phyloP scores from a whole-genome alignment of 2,329 filamentous ascomycete species.

The Talaromyces sp. region DNA sequence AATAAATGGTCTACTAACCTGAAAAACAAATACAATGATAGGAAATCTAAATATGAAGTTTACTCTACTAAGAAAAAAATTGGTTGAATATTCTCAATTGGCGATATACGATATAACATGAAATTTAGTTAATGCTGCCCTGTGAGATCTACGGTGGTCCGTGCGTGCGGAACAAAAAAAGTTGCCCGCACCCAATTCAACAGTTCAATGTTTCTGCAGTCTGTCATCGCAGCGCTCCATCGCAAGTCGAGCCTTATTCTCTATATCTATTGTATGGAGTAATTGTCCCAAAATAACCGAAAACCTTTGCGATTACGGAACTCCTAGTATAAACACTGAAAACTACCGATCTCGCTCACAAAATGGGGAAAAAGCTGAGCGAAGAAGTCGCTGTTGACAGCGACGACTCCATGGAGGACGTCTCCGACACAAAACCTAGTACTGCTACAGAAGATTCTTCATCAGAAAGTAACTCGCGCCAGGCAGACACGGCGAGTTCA shows the following conservation, averaged over 20 bases:
- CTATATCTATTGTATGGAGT: background rate
- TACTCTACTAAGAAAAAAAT: too few species aligned
- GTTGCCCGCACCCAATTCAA: constrained; percentile 15
- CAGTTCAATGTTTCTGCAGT: background rate
- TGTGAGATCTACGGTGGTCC: background rate
- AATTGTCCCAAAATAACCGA: background rate
- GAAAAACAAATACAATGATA: too few species aligned
- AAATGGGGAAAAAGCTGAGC: constrained; percentile 17
- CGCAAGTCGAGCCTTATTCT: background rate
- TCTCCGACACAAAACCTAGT: constrained; percentile 17
- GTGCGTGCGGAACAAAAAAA: constrained; percentile 33
- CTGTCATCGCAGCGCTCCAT: background rate
- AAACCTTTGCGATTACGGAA: background rate
- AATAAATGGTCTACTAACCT: too few species aligned
- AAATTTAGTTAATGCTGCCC: too few species aligned
- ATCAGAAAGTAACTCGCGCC: background rate
- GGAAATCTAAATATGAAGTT: too few species aligned
- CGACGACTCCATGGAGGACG: constrained; percentile 20
- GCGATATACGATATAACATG: too few species aligned
- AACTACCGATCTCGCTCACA: background rate
- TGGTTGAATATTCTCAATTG: too few species aligned
- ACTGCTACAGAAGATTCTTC: constrained; percentile 8
- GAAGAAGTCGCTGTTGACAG: constrained; percentile 21
- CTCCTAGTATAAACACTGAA: background rate
- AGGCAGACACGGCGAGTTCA: constrained; percentile 9